Conservation (phyloP, 2,329 filamentous ascomycete species). For the Fusarium algeriense region DNA sequence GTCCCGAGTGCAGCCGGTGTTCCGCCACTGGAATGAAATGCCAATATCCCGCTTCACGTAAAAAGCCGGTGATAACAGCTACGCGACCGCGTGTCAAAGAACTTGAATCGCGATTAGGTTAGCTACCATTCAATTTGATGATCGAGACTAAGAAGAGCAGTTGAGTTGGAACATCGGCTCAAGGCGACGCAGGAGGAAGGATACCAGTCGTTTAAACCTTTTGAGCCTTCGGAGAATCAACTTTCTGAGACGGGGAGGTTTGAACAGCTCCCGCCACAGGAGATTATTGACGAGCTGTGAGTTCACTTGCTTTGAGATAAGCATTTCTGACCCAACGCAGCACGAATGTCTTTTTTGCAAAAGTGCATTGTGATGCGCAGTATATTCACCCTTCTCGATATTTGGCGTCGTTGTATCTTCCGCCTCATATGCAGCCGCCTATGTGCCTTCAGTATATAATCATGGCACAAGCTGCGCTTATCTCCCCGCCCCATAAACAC, state of each 20-base stretch:
- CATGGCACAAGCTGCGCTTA: conserved; percentile 34
- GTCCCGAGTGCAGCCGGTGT: conserved; percentile 46
- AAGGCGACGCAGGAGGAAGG: conserved; percentile 31
- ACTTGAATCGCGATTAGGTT: conserved; percentile 45
- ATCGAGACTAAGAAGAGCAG: conserved; percentile 16
- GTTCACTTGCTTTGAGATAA: neutral
- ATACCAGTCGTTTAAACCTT: conserved; percentile 32
- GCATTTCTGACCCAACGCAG: conserved; percentile 7
- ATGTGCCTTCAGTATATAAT: conserved; percentile 46
- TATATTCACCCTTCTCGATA: conserved; percentile 42
- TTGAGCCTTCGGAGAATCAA: conserved; percentile 28
- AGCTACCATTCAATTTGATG: neutral
- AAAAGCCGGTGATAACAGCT: conserved; percentile 40
- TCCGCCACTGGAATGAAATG: conserved; percentile 36
- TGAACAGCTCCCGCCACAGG: conserved; percentile 47
- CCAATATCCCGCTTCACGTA: conserved; percentile 46
- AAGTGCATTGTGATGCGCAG: conserved; percentile 24
- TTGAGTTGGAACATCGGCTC: conserved; percentile 41
- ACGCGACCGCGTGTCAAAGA: conserved; percentile 48
- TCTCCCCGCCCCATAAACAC: conserved; percentile 23
- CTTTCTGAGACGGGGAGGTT: conserved; percentile 46
- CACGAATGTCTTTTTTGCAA: conserved; percentile 38
- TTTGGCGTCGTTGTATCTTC: conserved; percentile 42
- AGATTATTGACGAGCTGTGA: conserved; percentile 48
- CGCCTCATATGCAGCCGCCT: conserved; percentile 44